Evolutionary conservation across 805 yeast species (phyloP).

Genomic region (Pichia thaimueangensis): DNA sequence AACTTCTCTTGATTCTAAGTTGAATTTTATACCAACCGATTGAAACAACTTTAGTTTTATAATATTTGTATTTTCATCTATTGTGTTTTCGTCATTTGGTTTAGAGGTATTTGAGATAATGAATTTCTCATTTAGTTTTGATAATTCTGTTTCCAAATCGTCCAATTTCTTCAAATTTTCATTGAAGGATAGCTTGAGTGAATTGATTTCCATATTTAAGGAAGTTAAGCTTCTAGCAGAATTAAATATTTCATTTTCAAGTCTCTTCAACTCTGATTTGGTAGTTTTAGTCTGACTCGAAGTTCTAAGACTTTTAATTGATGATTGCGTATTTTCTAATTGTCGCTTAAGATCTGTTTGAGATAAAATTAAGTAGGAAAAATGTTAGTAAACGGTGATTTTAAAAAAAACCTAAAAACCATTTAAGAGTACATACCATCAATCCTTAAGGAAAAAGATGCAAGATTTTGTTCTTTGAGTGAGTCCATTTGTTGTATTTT

Average conservation of each 20-base stretch:
- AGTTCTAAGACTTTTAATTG: constrained; percentile 2
- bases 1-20: constrained; percentile 34
- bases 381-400: not conserved
- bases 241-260: constrained; percentile 42
- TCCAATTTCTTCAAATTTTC: constrained; percentile 33
- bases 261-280: constrained; percentile 26
- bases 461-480: not conserved
- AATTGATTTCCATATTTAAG: constrained; percentile 39
- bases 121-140: constrained; percentile 14
- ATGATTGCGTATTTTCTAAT: constrained; percentile 5
- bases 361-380: not conserved
- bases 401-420: not conserved
- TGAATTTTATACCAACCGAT: constrained; percentile 52
- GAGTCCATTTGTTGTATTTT: constrained; percentile 2
- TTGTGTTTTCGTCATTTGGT: not conserved
- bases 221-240: constrained; percentile 49
- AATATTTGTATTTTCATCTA: constrained; percentile 28
- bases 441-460: not conserved
- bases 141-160: constrained; percentile 26
- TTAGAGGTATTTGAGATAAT: constrained; percentile 19
- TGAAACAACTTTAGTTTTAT: constrained; percentile 55
- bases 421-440: constrained; percentile 1
- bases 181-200: constrained; percentile 33
- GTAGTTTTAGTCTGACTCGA: constrained; percentile 15
- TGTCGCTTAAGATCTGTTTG: constrained; percentile 7